Percentiles rank a stretch among this genome's conserved stretches.
Conservation (phyloP, 345 rosid genomes). For the Isatis tinctoria region DNA sequence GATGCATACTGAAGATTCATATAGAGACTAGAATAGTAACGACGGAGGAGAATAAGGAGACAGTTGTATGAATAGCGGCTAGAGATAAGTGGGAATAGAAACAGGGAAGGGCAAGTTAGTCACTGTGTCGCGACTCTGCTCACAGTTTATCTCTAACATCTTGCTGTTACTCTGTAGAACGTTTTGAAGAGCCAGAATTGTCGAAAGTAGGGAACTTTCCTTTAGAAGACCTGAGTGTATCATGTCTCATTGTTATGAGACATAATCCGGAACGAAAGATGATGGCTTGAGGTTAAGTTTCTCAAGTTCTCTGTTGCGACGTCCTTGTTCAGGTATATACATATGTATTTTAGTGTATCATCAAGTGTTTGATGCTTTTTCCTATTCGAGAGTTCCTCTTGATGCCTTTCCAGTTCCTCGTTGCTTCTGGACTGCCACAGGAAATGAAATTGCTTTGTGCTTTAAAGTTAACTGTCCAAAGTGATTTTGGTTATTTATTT, state of each 20-base stretch:
- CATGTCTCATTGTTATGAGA: not conserved
- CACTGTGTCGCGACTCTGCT: not conserved
- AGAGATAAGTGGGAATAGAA: not conserved
- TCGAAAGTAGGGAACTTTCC: not conserved
- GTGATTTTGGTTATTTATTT: not conserved
- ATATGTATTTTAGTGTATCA: not conserved
- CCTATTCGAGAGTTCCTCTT: not conserved
- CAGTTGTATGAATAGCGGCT: not conserved
- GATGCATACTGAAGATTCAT: not conserved
- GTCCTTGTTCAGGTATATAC: not conserved
- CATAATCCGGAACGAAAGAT: not conserved
- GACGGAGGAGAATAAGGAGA: not conserved
- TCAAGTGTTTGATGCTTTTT: not conserved
- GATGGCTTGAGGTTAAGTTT: not conserved
- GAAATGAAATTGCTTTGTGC: not conserved
- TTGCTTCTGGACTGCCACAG: not conserved
- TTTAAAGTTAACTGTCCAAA: not conserved
- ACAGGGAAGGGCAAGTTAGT: not conserved
- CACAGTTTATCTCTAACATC: not conserved
- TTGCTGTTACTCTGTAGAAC: not conserved
- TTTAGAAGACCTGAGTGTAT: not conserved
- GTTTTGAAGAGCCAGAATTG: conserved; percentile 1
- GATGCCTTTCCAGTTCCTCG: not conserved
- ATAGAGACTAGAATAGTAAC: not conserved
- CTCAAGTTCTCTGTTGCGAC: not conserved